Percentiles rank a stretch among this genome's conserved stretches.
Conservation (phyloP, 129 eudicot genomes). For the Dittrichia graveolens region DNA sequence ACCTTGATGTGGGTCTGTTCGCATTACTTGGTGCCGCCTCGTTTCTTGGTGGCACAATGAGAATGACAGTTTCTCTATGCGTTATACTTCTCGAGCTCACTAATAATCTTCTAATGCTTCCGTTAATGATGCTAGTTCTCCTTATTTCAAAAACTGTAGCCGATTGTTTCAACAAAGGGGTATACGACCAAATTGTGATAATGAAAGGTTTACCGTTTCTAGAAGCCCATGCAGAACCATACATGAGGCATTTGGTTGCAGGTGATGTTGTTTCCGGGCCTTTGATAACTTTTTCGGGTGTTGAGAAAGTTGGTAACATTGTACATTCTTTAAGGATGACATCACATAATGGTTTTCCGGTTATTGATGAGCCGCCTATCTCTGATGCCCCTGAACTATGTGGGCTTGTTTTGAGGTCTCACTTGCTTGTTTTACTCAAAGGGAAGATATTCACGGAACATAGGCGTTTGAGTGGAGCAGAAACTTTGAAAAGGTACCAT, state of each 20-base stretch:
- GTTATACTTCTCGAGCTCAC: conserved; percentile 96
- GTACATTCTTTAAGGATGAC: conserved; percentile 67
- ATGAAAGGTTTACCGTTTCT: conserved; percentile 91
- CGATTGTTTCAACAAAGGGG: conserved; percentile 86
- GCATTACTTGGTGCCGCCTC: conserved; percentile 97
- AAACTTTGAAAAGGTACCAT: conserved; percentile 58
- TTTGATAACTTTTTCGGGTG: conserved; percentile 67
- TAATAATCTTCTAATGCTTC: conserved; percentile 80
- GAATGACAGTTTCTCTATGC: conserved; percentile 96
- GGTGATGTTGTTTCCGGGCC: conserved; percentile 96
- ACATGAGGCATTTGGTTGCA: conserved; percentile 84
- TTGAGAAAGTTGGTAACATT: conserved; percentile 82
- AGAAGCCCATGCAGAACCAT: conserved; percentile 97
- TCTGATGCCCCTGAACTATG: conserved; percentile 75
- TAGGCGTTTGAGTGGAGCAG: conserved; percentile 46
- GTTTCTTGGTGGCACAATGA: conserved; percentile 98
- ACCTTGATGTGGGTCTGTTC: conserved; percentile 76
- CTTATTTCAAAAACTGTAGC: conserved; percentile 96
- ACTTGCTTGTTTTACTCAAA: conserved; percentile 81
- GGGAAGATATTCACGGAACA: conserved; percentile 55
- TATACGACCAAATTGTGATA: conserved; percentile 87
- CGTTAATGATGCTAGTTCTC: conserved; percentile 88
- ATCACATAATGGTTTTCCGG: conserved; percentile 92
- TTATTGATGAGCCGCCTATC: conserved; percentile 88
- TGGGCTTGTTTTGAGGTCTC: conserved; percentile 92